Evolutionary conservation across 306 rosid genomes (phyloP).

Genomic region (Begonia masoniana): DNA sequence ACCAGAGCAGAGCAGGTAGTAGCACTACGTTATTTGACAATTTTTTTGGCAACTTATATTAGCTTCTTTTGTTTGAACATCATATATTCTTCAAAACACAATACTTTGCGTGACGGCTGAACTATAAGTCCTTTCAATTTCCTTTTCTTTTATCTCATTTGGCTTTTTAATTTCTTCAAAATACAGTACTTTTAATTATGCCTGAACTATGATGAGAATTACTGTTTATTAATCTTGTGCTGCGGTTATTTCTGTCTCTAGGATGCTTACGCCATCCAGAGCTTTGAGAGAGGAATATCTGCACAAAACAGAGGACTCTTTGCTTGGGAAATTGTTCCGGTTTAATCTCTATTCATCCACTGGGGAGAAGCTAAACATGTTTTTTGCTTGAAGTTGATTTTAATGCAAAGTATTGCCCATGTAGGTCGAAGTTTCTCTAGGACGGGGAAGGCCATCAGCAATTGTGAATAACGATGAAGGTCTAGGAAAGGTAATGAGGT

Average conservation of each 20-base stretch:
- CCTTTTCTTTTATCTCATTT: not conserved
- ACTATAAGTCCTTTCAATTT: no score
- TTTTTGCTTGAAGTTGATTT: slow-evolving; percentile 3
- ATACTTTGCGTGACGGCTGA: no score
- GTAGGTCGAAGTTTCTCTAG: slow-evolving; percentile 61
- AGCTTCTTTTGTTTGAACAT: no score
- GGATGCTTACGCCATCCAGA: slow-evolving; percentile 74
- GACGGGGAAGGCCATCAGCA: slow-evolving; percentile 56
- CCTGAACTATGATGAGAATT: no score
- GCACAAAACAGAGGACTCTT: slow-evolving; percentile 61
- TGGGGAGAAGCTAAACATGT: not conserved
- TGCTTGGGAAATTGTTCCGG: slow-evolving; percentile 88
- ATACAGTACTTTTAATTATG: no score
- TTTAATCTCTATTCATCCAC: slow-evolving; percentile 23
- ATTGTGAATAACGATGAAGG: slow-evolving; percentile 74
- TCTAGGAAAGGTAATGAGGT: slow-evolving; percentile 46
- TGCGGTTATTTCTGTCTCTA: slow-evolving; percentile 13
- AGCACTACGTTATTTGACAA: slow-evolving; percentile 3
- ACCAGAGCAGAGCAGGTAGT: slow-evolving; percentile 80
- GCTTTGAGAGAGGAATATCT: slow-evolving; percentile 73
- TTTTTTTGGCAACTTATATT: not conserved
- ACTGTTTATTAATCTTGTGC: not conserved
- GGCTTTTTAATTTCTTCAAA: not conserved
- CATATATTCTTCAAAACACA: no score
- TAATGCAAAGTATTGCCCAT: slow-evolving; percentile 16